Evolutionary conservation across 805 yeast species (phyloP).

Genomic region (Ogataea populi-albae): DNA sequence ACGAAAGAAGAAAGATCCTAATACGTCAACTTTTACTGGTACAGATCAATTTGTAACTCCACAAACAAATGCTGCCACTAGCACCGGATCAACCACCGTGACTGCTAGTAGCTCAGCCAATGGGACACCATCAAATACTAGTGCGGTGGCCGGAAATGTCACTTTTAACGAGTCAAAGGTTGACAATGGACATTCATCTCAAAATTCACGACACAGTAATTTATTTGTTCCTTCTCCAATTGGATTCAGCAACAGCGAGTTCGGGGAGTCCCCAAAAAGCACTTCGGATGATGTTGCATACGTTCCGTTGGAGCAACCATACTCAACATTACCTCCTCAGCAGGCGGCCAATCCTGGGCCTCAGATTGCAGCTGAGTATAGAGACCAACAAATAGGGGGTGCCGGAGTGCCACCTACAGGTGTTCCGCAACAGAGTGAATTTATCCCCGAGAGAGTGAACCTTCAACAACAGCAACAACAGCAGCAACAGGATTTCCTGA

Average conservation of each 20-base stretch:
- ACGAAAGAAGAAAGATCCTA: conserved; percentile 3
- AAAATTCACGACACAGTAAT: conserved; percentile 10
- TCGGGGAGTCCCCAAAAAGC: conserved; percentile 11
- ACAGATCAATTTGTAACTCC: conserved; percentile 1
- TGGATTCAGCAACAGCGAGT: conserved; percentile 26
- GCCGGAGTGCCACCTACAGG: too few relatives aligned
- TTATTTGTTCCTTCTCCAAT: conserved; percentile 32
- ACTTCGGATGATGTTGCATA: not conserved
- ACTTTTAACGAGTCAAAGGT: not conserved
- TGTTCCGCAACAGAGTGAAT: not conserved
- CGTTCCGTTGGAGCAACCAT: conserved; percentile 4
- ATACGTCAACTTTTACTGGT: not conserved
- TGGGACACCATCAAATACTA: not conserved
- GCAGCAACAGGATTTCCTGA: conserved; percentile 26
- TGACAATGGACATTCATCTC: not conserved
- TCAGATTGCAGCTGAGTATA: not conserved
- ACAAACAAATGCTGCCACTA: not conserved
- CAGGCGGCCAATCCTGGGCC: too few relatives aligned
- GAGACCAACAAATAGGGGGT: not conserved
- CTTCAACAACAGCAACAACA: conserved; percentile 6
- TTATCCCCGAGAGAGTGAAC: not conserved
- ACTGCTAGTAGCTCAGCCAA: conserved; percentile 2
- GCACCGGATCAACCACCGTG: conserved; percentile 3
- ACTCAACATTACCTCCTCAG: not conserved
- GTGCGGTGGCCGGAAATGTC: not conserved